A percentile compares a stretch with the other conserved stretches of the same genome.
phyloP scores from a whole-genome alignment of 108 stramenopile species.

The Stephanodiscus triporus region DNA sequence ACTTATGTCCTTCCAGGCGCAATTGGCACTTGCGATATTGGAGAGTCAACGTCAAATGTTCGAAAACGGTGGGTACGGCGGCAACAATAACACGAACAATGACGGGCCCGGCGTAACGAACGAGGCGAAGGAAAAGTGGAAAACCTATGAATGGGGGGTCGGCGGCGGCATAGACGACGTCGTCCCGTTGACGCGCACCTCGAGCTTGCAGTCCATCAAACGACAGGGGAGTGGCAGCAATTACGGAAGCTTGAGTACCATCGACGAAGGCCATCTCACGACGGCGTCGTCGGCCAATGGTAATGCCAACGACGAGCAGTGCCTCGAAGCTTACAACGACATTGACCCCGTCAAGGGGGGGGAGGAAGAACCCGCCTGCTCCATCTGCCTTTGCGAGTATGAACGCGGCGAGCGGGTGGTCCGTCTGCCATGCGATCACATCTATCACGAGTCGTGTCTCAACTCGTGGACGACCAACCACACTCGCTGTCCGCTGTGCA shows the following conservation, averaged over 20 bases:
- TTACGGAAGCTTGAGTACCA: constrained; percentile 39
- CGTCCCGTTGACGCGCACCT: constrained; percentile 22
- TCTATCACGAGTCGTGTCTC: constrained; percentile 85
- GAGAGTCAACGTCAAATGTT: constrained; percentile 86
- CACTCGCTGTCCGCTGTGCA: constrained; percentile 84
- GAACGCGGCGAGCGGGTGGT: constrained; percentile 75
- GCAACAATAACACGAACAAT: constrained; percentile 56
- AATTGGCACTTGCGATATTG: constrained; percentile 90
- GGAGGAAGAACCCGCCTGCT: constrained; percentile 66
- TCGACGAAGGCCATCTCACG: not conserved
- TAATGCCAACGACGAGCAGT: constrained; percentile 4
- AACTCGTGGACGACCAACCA: constrained; percentile 79
- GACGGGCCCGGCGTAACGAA: constrained; percentile 71
- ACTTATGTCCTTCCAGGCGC: constrained; percentile 84
- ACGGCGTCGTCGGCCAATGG: not conserved
- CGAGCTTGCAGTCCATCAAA: constrained; percentile 7
- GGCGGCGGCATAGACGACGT: constrained; percentile 48
- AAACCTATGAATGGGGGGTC: constrained; percentile 60
- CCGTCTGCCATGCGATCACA: constrained; percentile 73
- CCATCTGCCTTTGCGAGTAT: constrained; percentile 89
- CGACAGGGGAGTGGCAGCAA: constrained; percentile 20
- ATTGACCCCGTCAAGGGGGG: no score
- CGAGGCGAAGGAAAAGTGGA: constrained; percentile 72
- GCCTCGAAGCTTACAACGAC: no score
- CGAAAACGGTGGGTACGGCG: constrained; percentile 80